Conservation (phyloP, 306 rosid genomes). For the Lablab purpureus region DNA sequence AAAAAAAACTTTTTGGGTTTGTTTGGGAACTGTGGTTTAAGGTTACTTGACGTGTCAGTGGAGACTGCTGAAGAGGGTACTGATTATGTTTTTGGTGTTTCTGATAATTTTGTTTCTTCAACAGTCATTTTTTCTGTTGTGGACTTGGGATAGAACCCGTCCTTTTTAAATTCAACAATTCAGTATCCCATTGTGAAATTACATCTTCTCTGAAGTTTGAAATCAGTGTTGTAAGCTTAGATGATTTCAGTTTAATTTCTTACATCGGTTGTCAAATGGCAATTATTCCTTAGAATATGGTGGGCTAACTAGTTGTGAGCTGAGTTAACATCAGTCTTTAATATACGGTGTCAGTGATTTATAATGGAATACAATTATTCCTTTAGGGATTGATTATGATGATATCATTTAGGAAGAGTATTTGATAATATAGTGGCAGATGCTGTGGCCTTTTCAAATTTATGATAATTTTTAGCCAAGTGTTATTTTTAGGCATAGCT, state of each 20-base stretch:
- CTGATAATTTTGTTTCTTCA: conserved; percentile 2
- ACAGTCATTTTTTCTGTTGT: neutral
- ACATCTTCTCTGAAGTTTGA: neutral
- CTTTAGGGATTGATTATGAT: neutral
- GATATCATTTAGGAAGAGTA: neutral
- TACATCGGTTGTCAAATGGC: neutral
- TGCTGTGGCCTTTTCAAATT: neutral
- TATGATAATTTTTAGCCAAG: neutral
- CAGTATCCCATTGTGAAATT: conserved; percentile 8
- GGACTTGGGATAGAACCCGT: neutral
- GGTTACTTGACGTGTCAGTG: neutral
- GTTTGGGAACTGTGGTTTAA: conserved; percentile 25
- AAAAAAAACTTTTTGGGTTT: neutral
- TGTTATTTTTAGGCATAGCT: neutral
- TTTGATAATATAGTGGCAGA: neutral
- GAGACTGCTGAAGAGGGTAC: neutral
- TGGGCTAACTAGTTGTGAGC: neutral
- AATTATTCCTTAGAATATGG: neutral
- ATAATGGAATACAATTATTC: neutral
- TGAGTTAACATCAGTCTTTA: neutral
- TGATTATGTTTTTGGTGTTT: neutral
- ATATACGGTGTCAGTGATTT: neutral
- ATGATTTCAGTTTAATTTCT: neutral
- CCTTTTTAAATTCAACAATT: conserved; percentile 1
- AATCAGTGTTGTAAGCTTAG: neutral